These are phyloP conservation scores for Caryopteris hybrid DNA, from an alignment of 305 asterid species.

Conservation along the genomic window DNA sequence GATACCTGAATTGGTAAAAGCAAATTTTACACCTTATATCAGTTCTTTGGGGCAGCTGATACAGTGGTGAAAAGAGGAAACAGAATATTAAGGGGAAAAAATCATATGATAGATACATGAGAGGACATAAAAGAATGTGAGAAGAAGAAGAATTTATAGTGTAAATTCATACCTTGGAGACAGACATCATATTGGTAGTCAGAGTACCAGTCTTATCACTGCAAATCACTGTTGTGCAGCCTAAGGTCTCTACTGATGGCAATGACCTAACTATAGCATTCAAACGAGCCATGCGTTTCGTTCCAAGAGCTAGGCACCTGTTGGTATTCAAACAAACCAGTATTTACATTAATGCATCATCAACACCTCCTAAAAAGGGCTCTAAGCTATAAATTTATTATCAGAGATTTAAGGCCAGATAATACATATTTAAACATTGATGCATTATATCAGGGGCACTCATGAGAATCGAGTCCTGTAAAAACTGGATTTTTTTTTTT, in stretches of 20 bases:
- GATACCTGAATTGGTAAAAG: slow-evolving; percentile 55
- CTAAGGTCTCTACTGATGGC: slow-evolving; percentile 99
- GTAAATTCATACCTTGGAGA: slow-evolving; percentile 67
- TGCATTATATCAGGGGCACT: not conserved
- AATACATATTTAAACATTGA: not conserved
- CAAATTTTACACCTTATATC: slow-evolving; percentile 4
- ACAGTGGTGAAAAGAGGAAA: not conserved
- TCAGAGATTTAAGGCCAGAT: not conserved
- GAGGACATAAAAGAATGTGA: slow-evolving; percentile 11
- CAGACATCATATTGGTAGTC: slow-evolving; percentile 99
- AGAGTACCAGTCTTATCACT: slow-evolving; percentile 99
- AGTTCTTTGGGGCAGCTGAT: not conserved
- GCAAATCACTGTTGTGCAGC: slow-evolving; percentile 99
- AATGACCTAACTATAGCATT: slow-evolving; percentile 98
- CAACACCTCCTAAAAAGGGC: not conserved
- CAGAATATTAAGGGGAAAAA: not conserved
- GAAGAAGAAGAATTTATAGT: slow-evolving; percentile 5
- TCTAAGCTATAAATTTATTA: not conserved
- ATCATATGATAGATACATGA: not conserved
- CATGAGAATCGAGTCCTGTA: not conserved
- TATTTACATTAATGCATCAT: not conserved
- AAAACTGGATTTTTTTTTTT: not conserved
- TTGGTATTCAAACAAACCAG: slow-evolving; percentile 7
- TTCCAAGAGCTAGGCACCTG: slow-evolving; percentile 99
- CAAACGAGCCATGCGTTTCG: slow-evolving; percentile 98